Base-by-base conservation (phyloP, 192 early-diverging fungal species). In the Coemansia sp. region DNA sequence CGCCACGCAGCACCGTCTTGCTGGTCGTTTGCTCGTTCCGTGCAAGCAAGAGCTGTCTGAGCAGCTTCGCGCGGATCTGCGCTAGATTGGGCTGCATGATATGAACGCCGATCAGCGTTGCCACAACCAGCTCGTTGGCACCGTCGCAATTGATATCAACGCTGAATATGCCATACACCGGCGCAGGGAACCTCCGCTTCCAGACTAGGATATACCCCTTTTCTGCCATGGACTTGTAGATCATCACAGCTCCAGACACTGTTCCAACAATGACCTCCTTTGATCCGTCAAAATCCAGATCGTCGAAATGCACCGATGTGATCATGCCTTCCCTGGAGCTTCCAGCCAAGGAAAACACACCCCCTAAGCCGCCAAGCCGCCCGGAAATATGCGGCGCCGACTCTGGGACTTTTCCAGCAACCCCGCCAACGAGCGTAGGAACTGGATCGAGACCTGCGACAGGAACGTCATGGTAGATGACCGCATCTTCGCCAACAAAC, bases 61-160 rank as follows among this genome's bases (percentile, higher is more conserved):
- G 68, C 61, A 73, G 65, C 55, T 65, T 66, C 14, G 64, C 74
- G 8, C 70, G 75, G 9, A 58, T 62, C 27, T 67, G 45, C 3
- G 66, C 66, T 28, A 82, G 47, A 47, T 82, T 74, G 6, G 80
- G 74, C 71, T 82, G 80, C 65, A 82, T 47, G 1, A 82, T 27
- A 59, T 82, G 80, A 34, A 82, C 68, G 3, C 80, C 80, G 7
- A 67, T 58, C 64, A 82, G 65, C 31, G 80, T 82, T n/a, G 77
- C 71, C 31, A 82, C 80, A 1, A 82, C 68, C 53, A 82, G 53
- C 62, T 82, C 80, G 33, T 71, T 74, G 58, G 61, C 71, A 4
- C 80, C 80, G 54, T 82, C 80, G 61, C 64, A 44, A 60, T 82
- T 82, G 13, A 82, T 72, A 44, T 82, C 80, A 11, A 60, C 65